These are phyloP conservation scores for Agastache rugosa DNA, from an alignment of 257 asterid genomes.

Conservation along the genomic window DNA sequence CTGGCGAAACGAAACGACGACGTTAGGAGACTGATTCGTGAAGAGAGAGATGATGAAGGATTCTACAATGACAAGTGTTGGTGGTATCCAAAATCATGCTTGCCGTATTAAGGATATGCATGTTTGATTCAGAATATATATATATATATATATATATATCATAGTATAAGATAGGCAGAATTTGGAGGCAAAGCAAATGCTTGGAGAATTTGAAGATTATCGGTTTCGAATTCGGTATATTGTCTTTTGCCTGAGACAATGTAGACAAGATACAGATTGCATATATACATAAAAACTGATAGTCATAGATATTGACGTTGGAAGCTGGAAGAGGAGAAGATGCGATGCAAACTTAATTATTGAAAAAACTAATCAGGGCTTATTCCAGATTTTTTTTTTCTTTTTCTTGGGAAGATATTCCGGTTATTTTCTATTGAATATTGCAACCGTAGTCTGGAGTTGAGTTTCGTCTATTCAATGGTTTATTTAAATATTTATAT, in stretches of 20 bases:
- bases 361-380: neutral
- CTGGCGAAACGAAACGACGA: conserved; percentile 26
- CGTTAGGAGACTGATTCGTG: neutral
- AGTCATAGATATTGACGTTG: neutral
- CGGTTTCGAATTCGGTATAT: neutral
- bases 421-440: neutral
- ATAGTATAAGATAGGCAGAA: neutral
- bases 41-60: neutral
- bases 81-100: conserved; percentile 35
- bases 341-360: neutral
- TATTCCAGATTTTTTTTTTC: neutral
- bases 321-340: neutral
- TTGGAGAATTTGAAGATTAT: neutral
- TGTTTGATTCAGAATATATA: neutral
- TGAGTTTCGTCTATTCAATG: neutral
- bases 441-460: neutral
- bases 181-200: neutral
- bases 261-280: neutral
- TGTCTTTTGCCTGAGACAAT: neutral
- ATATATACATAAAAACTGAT: no score
- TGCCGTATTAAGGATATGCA: conserved; percentile 2
- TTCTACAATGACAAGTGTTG: conserved; percentile 23
- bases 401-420: neutral
- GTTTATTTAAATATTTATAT: neutral
- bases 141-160: no score